These are phyloP conservation scores for Durusdinium trenchii DNA, from an alignment of 73 alveolate species.

Conservation along the genomic window DNA sequence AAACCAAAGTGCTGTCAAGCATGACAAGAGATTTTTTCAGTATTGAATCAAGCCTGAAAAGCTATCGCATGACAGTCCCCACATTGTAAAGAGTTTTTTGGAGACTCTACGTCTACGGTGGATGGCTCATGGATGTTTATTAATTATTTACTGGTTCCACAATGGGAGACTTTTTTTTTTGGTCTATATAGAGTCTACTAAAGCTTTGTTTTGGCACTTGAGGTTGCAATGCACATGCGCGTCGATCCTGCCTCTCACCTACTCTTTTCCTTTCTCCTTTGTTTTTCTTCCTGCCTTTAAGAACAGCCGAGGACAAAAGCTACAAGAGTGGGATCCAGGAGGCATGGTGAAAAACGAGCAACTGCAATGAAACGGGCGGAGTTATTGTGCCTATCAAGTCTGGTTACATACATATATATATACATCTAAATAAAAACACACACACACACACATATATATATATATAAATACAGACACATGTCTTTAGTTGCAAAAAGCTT, in stretches of 20 bases:
- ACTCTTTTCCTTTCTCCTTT: neutral
- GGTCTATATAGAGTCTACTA: too few relatives aligned
- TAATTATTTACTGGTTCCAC: neutral
- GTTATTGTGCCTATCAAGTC: neutral
- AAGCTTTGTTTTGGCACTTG: too few relatives aligned
- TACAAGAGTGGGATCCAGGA: conserved; percentile 62
- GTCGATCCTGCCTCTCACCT: too few relatives aligned
- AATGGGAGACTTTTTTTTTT: too few relatives aligned
- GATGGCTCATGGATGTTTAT: neutral
- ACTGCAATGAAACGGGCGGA: neutral
- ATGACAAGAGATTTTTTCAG: too few relatives aligned
- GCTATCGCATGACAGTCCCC: too few relatives aligned
- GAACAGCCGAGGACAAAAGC: conserved; percentile 20
- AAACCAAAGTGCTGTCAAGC: too few relatives aligned
- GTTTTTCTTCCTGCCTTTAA: neutral
- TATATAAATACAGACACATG: neutral
- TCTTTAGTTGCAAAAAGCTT: neutral
- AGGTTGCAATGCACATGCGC: too few relatives aligned
- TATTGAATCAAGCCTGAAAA: too few relatives aligned
- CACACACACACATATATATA: neutral
- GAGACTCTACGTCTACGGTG: too few relatives aligned
- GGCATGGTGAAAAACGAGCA: neutral
- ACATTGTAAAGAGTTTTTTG: too few relatives aligned
- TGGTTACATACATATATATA: neutral
- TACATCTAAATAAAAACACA: neutral